Evolutionary conservation across 371 early-diverging fungal genomes (phyloP), one percentile per base, ranked within the genome.

Genomic region (Mortierella sp.): DNA sequence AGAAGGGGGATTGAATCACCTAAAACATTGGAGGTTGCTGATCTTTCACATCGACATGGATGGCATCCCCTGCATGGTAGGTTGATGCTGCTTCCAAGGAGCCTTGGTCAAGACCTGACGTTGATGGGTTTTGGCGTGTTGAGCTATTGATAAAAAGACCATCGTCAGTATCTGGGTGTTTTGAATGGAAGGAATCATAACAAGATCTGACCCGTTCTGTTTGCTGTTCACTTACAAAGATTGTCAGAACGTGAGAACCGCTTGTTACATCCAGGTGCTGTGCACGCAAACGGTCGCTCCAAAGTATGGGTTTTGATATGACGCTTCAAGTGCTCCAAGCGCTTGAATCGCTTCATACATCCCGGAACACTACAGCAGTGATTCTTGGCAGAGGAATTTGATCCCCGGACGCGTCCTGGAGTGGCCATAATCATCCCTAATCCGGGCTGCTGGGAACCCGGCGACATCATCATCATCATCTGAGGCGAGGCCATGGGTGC

Each of bases 301-400:
- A 94, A 90, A 2, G 96, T 96, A 68, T 96, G 95, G 4, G 93
- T 94, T 69, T 93, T 89, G 69, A 93, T 91, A 79, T 96, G 96
- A 30, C 96, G 88, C 21, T 91, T 93, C 72, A 91, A 87, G 80
- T 93, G 93, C 73, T 93, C 93, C 28, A 91, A 72, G n/a, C 93
- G 83, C 68, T 94, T 94, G 67, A 87, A 87, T 14, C 80, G 50
- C 48, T 82, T 82, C 50, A 78, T 59, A 51, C 88, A 88, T 3
- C 78, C 80, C 6, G 79, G 64, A 1, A 84, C 65, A 21, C 81
- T 64, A 50, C 89, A 86, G 47, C 61, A 48, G 24, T 82, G 80
- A 39, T 67, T 69, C 61, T 76, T 69, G 69, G 61, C 55, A 0
- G 71, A 50, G 0, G 51, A 54, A 14, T 49, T 19, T 3, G 57